Evolutionary conservation across 768 basidiomycete species (phyloP).

Genomic region (Lactifluus hygrophoroides): DNA sequence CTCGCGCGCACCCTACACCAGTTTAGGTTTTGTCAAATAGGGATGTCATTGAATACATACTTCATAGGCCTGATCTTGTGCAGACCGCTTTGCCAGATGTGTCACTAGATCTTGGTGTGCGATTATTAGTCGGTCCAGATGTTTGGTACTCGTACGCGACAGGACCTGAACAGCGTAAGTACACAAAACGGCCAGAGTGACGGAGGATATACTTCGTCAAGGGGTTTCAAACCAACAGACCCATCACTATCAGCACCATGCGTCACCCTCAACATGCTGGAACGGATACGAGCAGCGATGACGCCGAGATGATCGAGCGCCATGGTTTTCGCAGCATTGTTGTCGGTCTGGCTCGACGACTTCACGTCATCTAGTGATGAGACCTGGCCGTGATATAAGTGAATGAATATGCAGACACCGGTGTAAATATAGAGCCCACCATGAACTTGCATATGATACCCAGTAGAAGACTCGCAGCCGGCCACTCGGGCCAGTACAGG

Average conservation of each 20-base stretch:
- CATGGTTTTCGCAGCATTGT: slow-evolving; percentile 78
- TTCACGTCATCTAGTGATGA: slow-evolving; percentile 78
- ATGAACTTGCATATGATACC: slow-evolving; percentile 77
- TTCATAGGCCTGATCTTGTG: slow-evolving; percentile 75
- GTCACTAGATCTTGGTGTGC: slow-evolving; percentile 57
- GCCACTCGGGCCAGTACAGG: slow-evolving; percentile 96
- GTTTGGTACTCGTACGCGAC: slow-evolving; percentile 38
- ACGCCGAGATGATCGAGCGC: slow-evolving; percentile 90
- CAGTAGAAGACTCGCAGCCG: slow-evolving; percentile 77
- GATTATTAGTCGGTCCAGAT: slow-evolving; percentile 49
- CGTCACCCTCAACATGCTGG: slow-evolving; percentile 39
- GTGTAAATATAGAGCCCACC: slow-evolving; percentile 37
- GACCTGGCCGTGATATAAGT: slow-evolving; percentile 40
- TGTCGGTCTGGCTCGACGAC: slow-evolving; percentile 52
- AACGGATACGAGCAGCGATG: slow-evolving; percentile 77
- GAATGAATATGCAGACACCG: background rate
- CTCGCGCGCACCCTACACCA: slow-evolving; percentile 71
- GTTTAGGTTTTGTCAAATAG: slow-evolving; percentile 3
- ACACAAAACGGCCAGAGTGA: background rate
- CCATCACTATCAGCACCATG: slow-evolving; percentile 27
- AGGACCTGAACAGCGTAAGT: slow-evolving; percentile 37
- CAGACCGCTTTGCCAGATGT: slow-evolving; percentile 62
- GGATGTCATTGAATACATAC: slow-evolving; percentile 34
- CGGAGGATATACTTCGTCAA: slow-evolving; percentile 57
- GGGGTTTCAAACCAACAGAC: slow-evolving; percentile 38